Evolutionary conservation across 2,329 filamentous ascomycete species (phyloP).

Genomic region (Hypoxylon sp.): DNA sequence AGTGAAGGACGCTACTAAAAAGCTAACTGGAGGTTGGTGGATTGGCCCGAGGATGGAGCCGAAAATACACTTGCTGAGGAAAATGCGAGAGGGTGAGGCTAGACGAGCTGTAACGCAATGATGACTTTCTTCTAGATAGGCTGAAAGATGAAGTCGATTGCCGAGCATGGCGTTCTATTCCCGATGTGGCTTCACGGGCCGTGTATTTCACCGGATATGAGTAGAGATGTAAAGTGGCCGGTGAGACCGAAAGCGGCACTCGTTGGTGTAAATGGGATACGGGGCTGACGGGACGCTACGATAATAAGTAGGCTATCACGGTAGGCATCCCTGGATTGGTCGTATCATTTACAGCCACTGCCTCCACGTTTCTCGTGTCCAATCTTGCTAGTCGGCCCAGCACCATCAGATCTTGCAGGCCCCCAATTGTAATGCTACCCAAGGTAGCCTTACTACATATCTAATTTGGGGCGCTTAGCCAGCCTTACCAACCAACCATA

Average conservation of each 20-base stretch:
- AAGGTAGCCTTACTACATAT: constrained; percentile 33
- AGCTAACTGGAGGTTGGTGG: constrained; percentile 74
- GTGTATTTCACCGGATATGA: constrained; percentile 22
- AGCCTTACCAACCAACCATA: constrained; percentile 30
- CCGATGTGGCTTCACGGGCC: constrained; percentile 43
- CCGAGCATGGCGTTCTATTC: constrained; percentile 28
- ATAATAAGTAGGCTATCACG: constrained; percentile 35
- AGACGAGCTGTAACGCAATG: constrained; percentile 51
- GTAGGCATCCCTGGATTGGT: constrained; percentile 28
- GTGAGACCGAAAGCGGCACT: constrained; percentile 26
- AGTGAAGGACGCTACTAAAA: constrained; percentile 61
- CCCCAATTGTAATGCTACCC: constrained; percentile 35
- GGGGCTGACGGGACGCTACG: constrained; percentile 41
- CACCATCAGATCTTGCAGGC: constrained; percentile 36
- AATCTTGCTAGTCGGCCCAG: constrained; percentile 31
- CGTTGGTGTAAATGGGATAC: constrained; percentile 33
- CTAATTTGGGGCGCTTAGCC: constrained; percentile 23
- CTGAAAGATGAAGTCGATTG: constrained; percentile 35
- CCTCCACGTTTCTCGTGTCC: constrained; percentile 16
- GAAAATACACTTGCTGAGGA: constrained; percentile 66
- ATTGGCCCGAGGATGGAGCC: constrained; percentile 73
- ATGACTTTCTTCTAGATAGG: constrained; percentile 35
- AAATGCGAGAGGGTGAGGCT: constrained; percentile 51
- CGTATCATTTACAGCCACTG: constrained; percentile 23
- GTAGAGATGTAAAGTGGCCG: constrained; percentile 14